Percentiles rank a stretch among this genome's conserved stretches.
phyloP scores from a whole-genome alignment of 2,329 filamentous ascomycete species.

The Acrocalymma vagum region DNA sequence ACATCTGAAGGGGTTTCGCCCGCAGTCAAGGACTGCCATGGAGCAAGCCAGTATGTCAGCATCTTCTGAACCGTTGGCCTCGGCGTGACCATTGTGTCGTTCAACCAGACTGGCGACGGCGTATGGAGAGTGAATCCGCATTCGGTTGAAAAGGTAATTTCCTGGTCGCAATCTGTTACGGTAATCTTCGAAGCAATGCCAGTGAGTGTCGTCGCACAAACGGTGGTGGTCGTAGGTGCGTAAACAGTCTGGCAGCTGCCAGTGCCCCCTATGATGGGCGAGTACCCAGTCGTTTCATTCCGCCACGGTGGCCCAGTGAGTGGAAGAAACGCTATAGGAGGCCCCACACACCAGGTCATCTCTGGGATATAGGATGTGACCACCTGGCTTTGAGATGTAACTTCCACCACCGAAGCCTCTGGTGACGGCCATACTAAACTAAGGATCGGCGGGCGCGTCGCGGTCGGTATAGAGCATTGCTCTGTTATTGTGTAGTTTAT shows the following conservation, averaged over 20 bases:
- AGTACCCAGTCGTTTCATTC: slow-evolving; percentile 46
- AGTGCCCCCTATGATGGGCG: slow-evolving; percentile 24
- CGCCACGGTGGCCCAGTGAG: slow-evolving; percentile 44
- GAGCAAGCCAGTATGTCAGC: slow-evolving; percentile 55
- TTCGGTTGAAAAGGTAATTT: slow-evolving; percentile 57
- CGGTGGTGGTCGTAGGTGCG: slow-evolving; percentile 49
- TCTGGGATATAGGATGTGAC: slow-evolving; percentile 53
- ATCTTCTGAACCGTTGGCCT: slow-evolving; percentile 48
- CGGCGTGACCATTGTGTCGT: slow-evolving; percentile 43
- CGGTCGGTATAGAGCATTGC: slow-evolving; percentile 18
- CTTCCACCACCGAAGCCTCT: slow-evolving; percentile 49
- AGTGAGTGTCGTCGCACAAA: slow-evolving; percentile 55
- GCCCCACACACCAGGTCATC: slow-evolving; percentile 53
- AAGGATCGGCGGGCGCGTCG: slow-evolving; percentile 32
- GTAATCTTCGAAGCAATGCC: slow-evolving; percentile 51
- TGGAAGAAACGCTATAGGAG: slow-evolving; percentile 45
- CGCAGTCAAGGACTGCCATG: slow-evolving; percentile 53
- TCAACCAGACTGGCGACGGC: slow-evolving; percentile 36
- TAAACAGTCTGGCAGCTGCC: slow-evolving; percentile 52
- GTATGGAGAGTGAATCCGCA: slow-evolving; percentile 53
- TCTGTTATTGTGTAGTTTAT: slow-evolving; percentile 25
- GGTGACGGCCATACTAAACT: slow-evolving; percentile 53
- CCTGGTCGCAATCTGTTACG: slow-evolving; percentile 52
- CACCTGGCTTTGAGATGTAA: slow-evolving; percentile 54
- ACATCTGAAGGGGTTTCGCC: slow-evolving; percentile 50